Evolutionary conservation across 2,329 filamentous ascomycete genomes (phyloP), one percentile per base, ranked within the genome.

Genomic region (Aspergillus glaucus): DNA sequence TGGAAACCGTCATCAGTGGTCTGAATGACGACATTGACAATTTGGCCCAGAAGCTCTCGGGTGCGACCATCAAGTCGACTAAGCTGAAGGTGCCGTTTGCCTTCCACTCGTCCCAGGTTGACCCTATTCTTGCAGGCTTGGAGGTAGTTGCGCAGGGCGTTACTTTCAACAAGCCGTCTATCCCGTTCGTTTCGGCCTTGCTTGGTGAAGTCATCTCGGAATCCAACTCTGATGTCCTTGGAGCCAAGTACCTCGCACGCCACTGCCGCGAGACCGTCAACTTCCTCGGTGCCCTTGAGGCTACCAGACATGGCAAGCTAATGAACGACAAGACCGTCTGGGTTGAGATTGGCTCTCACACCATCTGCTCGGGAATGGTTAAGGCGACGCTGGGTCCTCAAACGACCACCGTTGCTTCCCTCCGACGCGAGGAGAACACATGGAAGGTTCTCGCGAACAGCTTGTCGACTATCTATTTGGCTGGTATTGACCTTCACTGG

Each of bases 241-340:
- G 63, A 28, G 62, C 68, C 4, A 58, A 58, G 32, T 77, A 77
- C 47, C 54, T 76, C 30, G 63, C 62, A 19, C 60, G 64, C 9
- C 68, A 72, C 49, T 70, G 68, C 46, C 66, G 75, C 15, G 69
- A 72, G 53, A 63, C 71, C 2, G 75, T 78, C 40, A 69, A 75
- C 54, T 75, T 77, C 56, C 57, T 72, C 4, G 66, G 62, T 43
- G 74, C 68, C 15, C 51, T 77, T 3, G 63, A 70, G 34, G 64
- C 68, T 7, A 72, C 66, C 4, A 59, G 64, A 30, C 63, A 65
- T 6, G 50, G 55, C 4, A 60, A 56, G 54, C 65, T 79, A 21
- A 82, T 87, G 50, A 79, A 85, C 53, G 82, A 84, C 56, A 83
- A 84, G 72, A 86, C 84, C 14, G 75, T 85, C 28, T 88, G 82